These are phyloP conservation scores for Colletotrichum eremochloae DNA, from an alignment of 2,329 filamentous ascomycete genomes.

Conservation along the genomic window DNA sequence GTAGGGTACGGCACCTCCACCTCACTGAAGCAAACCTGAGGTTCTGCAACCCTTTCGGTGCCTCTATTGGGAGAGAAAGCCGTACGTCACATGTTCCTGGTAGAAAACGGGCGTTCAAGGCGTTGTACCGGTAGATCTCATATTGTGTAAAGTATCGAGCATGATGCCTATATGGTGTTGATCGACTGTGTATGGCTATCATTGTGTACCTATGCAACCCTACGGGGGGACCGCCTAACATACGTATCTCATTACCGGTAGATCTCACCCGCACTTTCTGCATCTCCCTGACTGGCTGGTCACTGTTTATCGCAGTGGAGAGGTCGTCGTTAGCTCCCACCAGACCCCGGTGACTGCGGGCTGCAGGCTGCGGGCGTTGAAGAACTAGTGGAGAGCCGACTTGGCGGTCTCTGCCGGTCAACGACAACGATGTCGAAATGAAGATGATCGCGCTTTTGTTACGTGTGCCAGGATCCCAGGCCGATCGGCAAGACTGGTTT, in stretches of 20 bases:
- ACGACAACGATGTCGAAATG: slow-evolving; percentile 14
- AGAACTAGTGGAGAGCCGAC: background rate
- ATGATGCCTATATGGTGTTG: too few species aligned
- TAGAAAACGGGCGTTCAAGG: background rate
- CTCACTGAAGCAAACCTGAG: background rate
- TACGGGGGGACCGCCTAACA: too few species aligned
- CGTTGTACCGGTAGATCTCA: slow-evolving; percentile 15
- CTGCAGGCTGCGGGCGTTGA: background rate
- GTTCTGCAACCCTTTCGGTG: slow-evolving; percentile 2
- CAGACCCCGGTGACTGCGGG: background rate
- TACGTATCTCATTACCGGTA: background rate
- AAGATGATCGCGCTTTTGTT: slow-evolving; percentile 22
- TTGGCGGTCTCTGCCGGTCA: background rate
- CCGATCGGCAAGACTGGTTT: slow-evolving; percentile 19
- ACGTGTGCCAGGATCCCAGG: slow-evolving; percentile 14
- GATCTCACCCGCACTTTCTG: slow-evolving; percentile 8
- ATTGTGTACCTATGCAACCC: too few species aligned
- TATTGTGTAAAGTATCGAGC: too few species aligned
- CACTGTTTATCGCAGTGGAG: slow-evolving; percentile 16
- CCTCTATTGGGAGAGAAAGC: background rate
- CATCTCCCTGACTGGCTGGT: slow-evolving; percentile 15
- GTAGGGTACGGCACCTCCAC: background rate
- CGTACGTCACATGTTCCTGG: background rate
- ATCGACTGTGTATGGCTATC: too few species aligned
- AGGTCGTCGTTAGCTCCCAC: background rate